Evolutionary conservation across 2,329 filamentous ascomycete genomes (phyloP).

Genomic region (Calcarisporium arbuscula): DNA sequence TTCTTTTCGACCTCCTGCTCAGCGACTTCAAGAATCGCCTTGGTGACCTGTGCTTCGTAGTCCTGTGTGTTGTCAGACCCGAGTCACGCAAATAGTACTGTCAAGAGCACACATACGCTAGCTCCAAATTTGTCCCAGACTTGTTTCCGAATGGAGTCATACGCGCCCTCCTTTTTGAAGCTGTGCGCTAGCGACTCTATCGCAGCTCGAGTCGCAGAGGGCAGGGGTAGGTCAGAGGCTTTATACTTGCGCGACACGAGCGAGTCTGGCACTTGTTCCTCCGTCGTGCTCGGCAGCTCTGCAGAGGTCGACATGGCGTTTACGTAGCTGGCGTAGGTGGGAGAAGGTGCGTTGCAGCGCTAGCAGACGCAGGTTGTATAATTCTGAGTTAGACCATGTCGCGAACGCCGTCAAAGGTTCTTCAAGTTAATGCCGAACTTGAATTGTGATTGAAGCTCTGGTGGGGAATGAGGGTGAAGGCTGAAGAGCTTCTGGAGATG

Average conservation of each 20-base stretch:
- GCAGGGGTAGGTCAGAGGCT: constrained; percentile 67
- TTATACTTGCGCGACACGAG: constrained; percentile 50
- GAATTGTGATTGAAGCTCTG: too few relatives aligned
- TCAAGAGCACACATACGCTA: constrained; percentile 45
- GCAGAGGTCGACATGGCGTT: constrained; percentile 24
- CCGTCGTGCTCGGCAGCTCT: constrained; percentile 14
- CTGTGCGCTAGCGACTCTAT: constrained; percentile 72
- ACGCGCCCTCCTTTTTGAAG: constrained; percentile 83
- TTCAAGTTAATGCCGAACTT: too few relatives aligned
- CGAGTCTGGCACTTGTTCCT: constrained; percentile 9
- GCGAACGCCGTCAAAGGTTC: too few relatives aligned
- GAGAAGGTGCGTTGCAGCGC: too few relatives aligned
- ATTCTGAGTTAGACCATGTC: too few relatives aligned
- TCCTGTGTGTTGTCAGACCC: too few relatives aligned
- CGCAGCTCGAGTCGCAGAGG: constrained; percentile 63
- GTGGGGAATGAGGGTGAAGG: too few relatives aligned
- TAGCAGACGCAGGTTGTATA: too few relatives aligned
- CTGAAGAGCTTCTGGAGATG: too few relatives aligned
- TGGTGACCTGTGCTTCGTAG: constrained; percentile 60
- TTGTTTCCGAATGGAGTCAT: constrained; percentile 70
- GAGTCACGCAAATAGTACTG: too few relatives aligned
- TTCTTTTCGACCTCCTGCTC: constrained; percentile 71
- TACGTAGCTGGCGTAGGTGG: too few relatives aligned
- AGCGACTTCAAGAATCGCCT: constrained; percentile 62
- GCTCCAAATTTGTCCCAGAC: constrained; percentile 69